Percentiles rank a stretch among this genome's conserved stretches.
These are phyloP conservation scores for Rhynchospora pubera DNA, from an alignment of 176 grass and related monocot genomes.

Conservation along the genomic window DNA sequence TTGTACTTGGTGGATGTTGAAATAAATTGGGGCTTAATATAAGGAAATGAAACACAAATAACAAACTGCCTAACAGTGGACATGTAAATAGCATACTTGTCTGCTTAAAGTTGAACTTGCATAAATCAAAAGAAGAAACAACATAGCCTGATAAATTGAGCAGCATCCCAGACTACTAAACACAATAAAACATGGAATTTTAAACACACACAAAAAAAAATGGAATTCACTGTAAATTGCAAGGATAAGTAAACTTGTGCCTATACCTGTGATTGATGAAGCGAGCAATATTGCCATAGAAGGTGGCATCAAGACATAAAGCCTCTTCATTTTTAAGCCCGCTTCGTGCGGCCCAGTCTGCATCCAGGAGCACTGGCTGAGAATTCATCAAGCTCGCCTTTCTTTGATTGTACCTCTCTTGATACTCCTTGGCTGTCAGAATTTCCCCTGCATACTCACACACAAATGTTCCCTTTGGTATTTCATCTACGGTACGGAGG, in stretches of 20 bases:
- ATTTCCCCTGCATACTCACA: conserved; percentile 75
- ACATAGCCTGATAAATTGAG: background rate
- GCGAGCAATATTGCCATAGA: conserved; percentile 64
- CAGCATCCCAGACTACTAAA: background rate
- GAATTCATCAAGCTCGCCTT: conserved; percentile 37
- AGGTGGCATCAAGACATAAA: conserved; percentile 56
- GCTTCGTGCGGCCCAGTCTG: conserved; percentile 43
- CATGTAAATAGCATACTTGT: background rate
- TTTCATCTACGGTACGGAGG: conserved; percentile 41
- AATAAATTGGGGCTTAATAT: background rate
- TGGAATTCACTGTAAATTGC: background rate
- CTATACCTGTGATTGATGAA: conserved; percentile 76
- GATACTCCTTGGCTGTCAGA: conserved; percentile 49
- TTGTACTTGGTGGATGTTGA: background rate
- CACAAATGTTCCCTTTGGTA: conserved; percentile 76
- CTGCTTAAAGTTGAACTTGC: background rate
- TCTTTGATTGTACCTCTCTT: conserved; percentile 39
- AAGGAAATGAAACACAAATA: background rate
- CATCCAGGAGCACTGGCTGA: conserved; percentile 57
- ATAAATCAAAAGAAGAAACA: background rate
- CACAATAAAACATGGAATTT: background rate
- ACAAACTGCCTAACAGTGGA: background rate
- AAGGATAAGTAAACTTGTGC: background rate
- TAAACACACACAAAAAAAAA: conserved; percentile 11
- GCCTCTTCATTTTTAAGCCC: conserved; percentile 48